Base-by-base conservation (phyloP, 352 stramenopile species). In the Pythium phragmiticola region DNA sequence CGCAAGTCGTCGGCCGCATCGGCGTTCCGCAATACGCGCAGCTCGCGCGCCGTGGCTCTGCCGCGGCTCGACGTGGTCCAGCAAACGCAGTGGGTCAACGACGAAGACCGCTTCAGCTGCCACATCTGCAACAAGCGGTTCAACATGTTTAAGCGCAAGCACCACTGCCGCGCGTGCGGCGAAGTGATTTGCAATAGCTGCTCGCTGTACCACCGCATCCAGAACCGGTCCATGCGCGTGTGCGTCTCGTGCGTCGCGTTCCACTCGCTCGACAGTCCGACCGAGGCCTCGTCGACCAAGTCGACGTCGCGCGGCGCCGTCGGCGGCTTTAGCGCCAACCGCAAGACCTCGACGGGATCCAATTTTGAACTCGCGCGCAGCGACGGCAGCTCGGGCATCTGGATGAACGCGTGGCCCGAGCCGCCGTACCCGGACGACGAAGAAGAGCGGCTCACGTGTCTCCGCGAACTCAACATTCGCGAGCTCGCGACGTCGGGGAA, bases 101-200 rank as follows among this genome's bases (percentile, higher is more conserved):
- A 94, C 57, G 82, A 93, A 54, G 84, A 93, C 57, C 81, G 82
- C 2, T 90, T 92, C 62, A 92, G 81, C 52, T 95, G 87, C 63
- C 82, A 93, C 68, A 93, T 95, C 30, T 95, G 87, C 69, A 92
- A 90, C 75, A 93, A 92, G 69, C 84, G 84, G 45, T 94, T 94
- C 74, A 93, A 75, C 69, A 78, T 95, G 78, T 94, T 95, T 61
- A 88, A 91, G 63, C 87, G 82, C 59, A 95, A 95, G 63, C 87
- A 95, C 68, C 87, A 95, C 71, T 95, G 87, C 59, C 75, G 87
- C 55, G 78, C 84, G 0, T 95, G 87, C 33, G 87, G 87, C 43
- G 87, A 95, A 57, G 82, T 95, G 36, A 94, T 95, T 61, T 95
- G 87, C 77, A 89, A 89, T 47, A 80, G 69, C 46, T 95, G 87